Percentiles rank a stretch among this genome's conserved stretches.
Conservation (phyloP, 192 early-diverging fungal species). For the Phlyctochytrium arcticum region DNA sequence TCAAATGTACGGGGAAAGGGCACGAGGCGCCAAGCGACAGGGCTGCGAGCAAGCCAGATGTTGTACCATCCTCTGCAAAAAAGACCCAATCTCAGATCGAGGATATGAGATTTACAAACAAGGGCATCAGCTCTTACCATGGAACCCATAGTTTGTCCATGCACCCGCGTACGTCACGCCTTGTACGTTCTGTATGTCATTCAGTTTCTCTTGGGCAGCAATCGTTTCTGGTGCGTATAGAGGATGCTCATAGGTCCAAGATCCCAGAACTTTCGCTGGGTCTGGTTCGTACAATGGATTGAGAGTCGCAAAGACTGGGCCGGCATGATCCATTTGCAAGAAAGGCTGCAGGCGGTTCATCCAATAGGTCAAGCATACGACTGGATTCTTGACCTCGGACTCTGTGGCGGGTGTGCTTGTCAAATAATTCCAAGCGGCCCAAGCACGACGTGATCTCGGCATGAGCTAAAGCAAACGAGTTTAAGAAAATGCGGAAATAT, state of each 20-base stretch:
- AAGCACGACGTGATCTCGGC: conserved; percentile 43
- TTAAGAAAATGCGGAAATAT: conserved; percentile 5
- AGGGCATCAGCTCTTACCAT: conserved; percentile 18
- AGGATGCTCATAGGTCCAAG: conserved; percentile 53
- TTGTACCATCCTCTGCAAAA: conserved; percentile 49
- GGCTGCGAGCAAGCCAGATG: conserved; percentile 55
- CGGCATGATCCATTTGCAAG: conserved; percentile 38
- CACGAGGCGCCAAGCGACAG: conserved; percentile 45
- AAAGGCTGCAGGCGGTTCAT: conserved; percentile 61
- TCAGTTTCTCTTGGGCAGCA: conserved; percentile 44
- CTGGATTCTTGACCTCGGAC: conserved; percentile 24
- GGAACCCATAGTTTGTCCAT: conserved; percentile 68
- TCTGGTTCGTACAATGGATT: conserved; percentile 54
- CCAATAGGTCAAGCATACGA: conserved; percentile 56
- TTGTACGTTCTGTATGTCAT: conserved; percentile 45
- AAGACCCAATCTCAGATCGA: not conserved
- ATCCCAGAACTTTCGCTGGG: conserved; percentile 31
- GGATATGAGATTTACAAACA: not conserved
- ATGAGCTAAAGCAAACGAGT: conserved; percentile 47
- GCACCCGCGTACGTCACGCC: conserved; percentile 51
- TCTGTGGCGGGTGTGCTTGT: conserved; percentile 23
- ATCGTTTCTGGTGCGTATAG: conserved; percentile 43
- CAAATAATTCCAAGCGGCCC: conserved; percentile 63
- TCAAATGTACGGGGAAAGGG: conserved; percentile 43
- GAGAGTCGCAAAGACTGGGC: conserved; percentile 55